Conservation (phyloP, 306 rosid species). For the Sindora glabra region DNA sequence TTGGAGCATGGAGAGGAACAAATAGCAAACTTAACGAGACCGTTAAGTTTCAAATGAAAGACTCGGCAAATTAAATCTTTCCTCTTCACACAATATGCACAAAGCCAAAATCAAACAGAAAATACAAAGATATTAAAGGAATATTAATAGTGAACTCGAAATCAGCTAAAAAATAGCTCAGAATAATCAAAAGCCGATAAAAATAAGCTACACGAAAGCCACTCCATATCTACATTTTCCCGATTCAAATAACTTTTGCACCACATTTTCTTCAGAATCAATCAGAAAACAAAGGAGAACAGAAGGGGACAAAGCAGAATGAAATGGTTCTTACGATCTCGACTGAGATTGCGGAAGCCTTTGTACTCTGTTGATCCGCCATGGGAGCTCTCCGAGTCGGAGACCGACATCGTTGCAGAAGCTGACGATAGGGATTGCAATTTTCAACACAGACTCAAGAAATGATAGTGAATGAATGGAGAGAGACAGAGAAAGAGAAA, state of each 20-base stretch:
- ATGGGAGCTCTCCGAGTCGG: slow-evolving; percentile 64
- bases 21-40: background rate
- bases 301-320: background rate
- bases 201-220: slow-evolving; percentile 1
- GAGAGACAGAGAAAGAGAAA: slow-evolving; percentile 11
- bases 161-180: background rate
- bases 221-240: background rate
- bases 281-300: background rate
- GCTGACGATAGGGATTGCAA: slow-evolving; percentile 14
- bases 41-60: background rate
- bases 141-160: background rate
- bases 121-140: background rate
- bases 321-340: slow-evolving; percentile 54
- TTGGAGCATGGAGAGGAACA: background rate
- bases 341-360: slow-evolving; percentile 62
- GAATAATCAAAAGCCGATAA: background rate
- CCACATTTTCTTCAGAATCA: slow-evolving; percentile 14
- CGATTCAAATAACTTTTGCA: background rate
- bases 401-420: slow-evolving; percentile 54
- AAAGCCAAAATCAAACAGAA: background rate
- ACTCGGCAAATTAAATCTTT: background rate
- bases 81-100: no score
- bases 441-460: background rate
- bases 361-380: slow-evolving; percentile 56
- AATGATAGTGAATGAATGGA: background rate